Base-by-base conservation (phyloP, 371 early-diverging fungal species). In the Chytridium lagenaria region DNA sequence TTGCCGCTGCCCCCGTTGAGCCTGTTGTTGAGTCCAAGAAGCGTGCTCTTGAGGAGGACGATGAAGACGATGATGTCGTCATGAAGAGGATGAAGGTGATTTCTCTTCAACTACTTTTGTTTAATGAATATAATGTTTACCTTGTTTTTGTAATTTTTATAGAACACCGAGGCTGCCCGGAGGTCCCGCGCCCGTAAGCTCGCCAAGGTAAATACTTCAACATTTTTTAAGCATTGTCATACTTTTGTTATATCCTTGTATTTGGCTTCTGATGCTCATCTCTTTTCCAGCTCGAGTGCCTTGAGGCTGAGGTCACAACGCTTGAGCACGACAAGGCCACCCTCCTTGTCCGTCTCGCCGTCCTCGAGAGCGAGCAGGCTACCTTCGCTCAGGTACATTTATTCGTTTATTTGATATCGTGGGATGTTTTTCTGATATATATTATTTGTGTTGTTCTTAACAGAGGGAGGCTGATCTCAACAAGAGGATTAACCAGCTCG, bases 101-200 rank as follows among this genome's bases (percentile, higher is more conserved):
- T 19, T 44, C 12, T 7, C 44, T 44, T 19, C 12, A 44, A 44
- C 7, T 19, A 19, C 44, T 44, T 44, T 7, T 44, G 7, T 44
- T 19, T 44, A 44, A 44, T 44, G n/a, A n/a, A n/a, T n/a, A n/a
- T n/a, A n/a, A n/a, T n/a, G n/a, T n/a, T n/a, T 44, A 12, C 44
- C 12, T 44, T 19, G 7, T 19, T 44, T 44, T 44, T 19, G 7
- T 44, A 44, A 12, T 44, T 44, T 44, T 7, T 12, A 44, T 44
- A 55, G 51, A 75, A 75, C 75, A 81, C 81, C 36, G 95, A 95
- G 78, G 97, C 98, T 2, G 98, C 98, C 26, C 91, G 97, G 65
- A 93, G 97, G 76, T 94, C 94, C 33, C 93, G 98, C 52, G 86
- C 90, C 72, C 92, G 94, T 77, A 96, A 95, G 88, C 86, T 92